Conservation (phyloP, 164 flowering plant genomes). For the Magnolia changhungtana region DNA sequence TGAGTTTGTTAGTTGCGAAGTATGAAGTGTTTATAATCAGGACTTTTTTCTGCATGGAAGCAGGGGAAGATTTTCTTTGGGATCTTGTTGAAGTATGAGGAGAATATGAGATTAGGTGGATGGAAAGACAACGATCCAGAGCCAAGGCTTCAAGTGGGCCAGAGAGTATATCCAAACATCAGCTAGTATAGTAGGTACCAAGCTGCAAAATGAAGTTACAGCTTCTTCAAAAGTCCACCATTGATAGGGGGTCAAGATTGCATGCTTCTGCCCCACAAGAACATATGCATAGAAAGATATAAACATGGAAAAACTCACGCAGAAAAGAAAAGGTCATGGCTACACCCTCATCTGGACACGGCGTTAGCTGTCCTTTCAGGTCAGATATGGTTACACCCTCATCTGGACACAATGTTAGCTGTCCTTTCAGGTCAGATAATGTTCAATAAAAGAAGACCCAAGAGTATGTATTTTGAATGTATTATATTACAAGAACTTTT, state of each 20-base stretch:
- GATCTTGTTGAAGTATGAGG: slow-evolving; percentile 12
- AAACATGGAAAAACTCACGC: too few species aligned
- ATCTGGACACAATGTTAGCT: too few species aligned
- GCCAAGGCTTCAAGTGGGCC: slow-evolving; percentile 17
- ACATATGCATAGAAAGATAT: too few species aligned
- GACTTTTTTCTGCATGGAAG: not conserved
- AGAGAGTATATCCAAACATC: slow-evolving; percentile 1
- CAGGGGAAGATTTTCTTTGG: slow-evolving; percentile 21
- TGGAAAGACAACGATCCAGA: not conserved
- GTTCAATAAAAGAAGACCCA: too few species aligned
- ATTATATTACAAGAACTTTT: too few species aligned
- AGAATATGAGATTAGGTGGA: not conserved
- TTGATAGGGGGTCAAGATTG: not conserved
- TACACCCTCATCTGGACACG: too few species aligned
- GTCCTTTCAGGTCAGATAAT: too few species aligned
- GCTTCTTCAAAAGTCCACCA: not conserved
- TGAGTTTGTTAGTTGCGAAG: not conserved
- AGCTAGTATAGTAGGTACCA: not conserved
- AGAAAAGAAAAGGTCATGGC: too few species aligned
- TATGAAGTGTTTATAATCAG: too few species aligned
- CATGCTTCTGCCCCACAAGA: not conserved
- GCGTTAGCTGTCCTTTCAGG: too few species aligned
- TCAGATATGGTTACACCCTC: too few species aligned
- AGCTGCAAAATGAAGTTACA: not conserved
- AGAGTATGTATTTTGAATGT: too few species aligned